Evolutionary conservation across 2,329 filamentous ascomycete genomes (phyloP).

Genomic region (Cordyceps pruinosa): DNA sequence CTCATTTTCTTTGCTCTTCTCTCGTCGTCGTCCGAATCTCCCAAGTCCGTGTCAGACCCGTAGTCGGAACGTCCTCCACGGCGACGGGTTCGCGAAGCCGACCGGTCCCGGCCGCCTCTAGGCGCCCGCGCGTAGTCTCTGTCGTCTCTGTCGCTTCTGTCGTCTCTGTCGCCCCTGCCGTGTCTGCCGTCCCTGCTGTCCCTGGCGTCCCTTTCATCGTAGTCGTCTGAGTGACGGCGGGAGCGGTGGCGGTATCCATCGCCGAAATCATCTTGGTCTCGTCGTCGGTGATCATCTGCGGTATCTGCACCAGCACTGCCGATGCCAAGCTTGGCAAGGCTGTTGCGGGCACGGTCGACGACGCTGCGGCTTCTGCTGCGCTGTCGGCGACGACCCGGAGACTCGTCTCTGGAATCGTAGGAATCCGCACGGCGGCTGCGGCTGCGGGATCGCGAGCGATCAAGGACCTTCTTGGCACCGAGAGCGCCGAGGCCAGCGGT

Average conservation of each 20-base stretch:
- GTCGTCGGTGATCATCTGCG: slow-evolving; percentile 32
- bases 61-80: slow-evolving; percentile 33
- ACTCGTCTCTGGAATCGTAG: slow-evolving; percentile 37
- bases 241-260: slow-evolving; percentile 30
- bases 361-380: slow-evolving; percentile 57
- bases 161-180: slow-evolving; percentile 26
- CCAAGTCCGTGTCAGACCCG: slow-evolving; percentile 47
- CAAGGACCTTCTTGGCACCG: slow-evolving; percentile 53
- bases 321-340: slow-evolving; percentile 55
- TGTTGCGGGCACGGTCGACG: slow-evolving; percentile 55
- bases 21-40: slow-evolving; percentile 51
- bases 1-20: slow-evolving; percentile 49
- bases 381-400: slow-evolving; percentile 37
- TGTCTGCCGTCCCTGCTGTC: slow-evolving; percentile 32
- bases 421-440: slow-evolving; percentile 43
- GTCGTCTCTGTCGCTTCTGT: slow-evolving; percentile 32
- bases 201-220: slow-evolving; percentile 31
- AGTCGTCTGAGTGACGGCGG: slow-evolving; percentile 36
- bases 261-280: slow-evolving; percentile 40
- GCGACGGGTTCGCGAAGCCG: slow-evolving; percentile 1
- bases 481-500: slow-evolving; percentile 56
- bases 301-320: slow-evolving; percentile 39
- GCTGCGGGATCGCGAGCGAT: slow-evolving; percentile 45
- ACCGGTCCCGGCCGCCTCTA: slow-evolving; percentile 10
- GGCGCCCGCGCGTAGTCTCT: slow-evolving; percentile 30